Base-by-base conservation (phyloP, 805 yeast species). In the Dipodascus geniculatus region DNA sequence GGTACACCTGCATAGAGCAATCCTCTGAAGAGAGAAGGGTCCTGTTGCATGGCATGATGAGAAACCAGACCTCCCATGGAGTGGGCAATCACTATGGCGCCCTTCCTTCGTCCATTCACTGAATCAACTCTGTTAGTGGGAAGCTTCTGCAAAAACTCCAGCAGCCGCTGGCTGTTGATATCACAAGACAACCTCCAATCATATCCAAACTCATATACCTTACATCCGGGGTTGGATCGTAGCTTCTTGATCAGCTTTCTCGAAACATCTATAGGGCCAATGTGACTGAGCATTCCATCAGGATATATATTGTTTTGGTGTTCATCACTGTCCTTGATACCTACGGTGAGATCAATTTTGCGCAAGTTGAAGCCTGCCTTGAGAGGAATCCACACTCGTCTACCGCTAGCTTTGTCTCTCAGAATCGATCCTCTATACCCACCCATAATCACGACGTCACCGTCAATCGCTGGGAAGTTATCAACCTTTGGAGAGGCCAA, bases 31-130 rank as follows among this genome's bases (percentile, higher is more conserved):
- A 88, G 66, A 14, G 76, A 69, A 0, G 96, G 89, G 55, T 80
- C 76, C 51, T 71, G 70, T 53, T 83, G 85, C 74, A 90, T 71
- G 0, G 85, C 87, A 54, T 84, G 82, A 63, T 88, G 96, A 0
- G 95, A 81, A 3, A 90, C 76, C 33, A 90, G 64, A 0, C 97
- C 97, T 52, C 97, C 97, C 96, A 90, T 89, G 0, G 96, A 88
- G 66, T 90, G 97, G 0, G 93, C 93, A 52, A 90, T 79, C 1
- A 90, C 80, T 23, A 83, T 69, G 0, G 82, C 76, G 11, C 86
- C 88, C 56, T 77, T 76, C 17, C 79, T 80, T 0, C 77, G 77
- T 2, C 52, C 47, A 42, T 53, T 53, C 1, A 51, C 49, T 4
- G 51, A 55, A 19, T 51, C 52, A 28, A 28, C 11, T 28, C 33